phyloP scores from a whole-genome alignment of 2,329 filamentous ascomycete species.

The Aspergillus sp. region DNA sequence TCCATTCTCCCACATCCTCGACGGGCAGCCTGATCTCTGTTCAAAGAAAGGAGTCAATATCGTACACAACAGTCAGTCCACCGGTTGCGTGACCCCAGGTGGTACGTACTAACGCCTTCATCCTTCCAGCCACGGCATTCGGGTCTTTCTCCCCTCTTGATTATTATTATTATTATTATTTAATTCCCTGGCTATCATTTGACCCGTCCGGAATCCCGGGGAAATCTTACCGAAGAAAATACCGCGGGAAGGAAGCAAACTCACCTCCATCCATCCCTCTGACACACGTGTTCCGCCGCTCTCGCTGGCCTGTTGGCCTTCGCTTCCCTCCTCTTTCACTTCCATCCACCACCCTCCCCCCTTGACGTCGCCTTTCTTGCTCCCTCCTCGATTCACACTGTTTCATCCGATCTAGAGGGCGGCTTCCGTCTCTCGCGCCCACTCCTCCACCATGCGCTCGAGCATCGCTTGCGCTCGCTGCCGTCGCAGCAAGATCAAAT shows the following conservation, averaged over 20 bases:
- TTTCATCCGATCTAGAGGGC: conserved; percentile 9
- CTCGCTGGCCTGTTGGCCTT: conserved; percentile 1
- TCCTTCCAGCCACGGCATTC: too few species aligned
- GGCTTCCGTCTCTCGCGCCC: conserved; percentile 15
- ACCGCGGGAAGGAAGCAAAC: conserved; percentile 15
- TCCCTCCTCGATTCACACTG: not conserved
- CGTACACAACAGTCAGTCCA: not conserved
- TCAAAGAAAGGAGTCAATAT: too few species aligned
- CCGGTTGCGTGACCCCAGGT: not conserved
- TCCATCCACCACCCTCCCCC: not conserved
- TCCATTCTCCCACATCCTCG: too few species aligned
- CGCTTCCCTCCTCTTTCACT: not conserved
- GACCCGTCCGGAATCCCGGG: conserved; percentile 18
- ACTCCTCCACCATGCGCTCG: conserved; percentile 58
- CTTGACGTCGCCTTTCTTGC: not conserved
- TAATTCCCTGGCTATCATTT: not conserved
- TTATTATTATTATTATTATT: too few species aligned
- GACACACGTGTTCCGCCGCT: conserved; percentile 11
- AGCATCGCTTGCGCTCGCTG: conserved; percentile 76
- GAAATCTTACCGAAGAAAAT: conserved; percentile 22
- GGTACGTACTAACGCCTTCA: too few species aligned
- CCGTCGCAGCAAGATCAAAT: conserved; percentile 81
- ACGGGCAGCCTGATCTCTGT: too few species aligned
- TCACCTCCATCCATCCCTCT: conserved; percentile 3
- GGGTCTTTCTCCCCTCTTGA: too few species aligned